Conservation (phyloP, 192 early-diverging fungal species). For the Umbelopsis sp. region DNA sequence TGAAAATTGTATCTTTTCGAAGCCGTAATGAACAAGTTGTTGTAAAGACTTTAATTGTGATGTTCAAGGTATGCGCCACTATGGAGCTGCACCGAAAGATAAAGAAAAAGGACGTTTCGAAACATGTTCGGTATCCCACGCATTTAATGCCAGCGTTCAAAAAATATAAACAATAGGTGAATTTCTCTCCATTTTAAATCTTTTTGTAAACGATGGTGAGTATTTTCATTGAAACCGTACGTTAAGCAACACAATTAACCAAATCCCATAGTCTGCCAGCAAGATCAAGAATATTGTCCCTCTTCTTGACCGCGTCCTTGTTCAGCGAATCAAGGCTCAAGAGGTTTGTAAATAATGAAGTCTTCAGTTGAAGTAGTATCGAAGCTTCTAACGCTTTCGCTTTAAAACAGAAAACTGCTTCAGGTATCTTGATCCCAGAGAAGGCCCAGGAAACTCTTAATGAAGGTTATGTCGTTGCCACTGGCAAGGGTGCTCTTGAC, state of each 20-base stretch:
- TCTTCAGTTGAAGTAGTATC: neutral
- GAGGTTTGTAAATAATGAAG: conserved; percentile 52
- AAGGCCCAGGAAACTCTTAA: conserved; percentile 98
- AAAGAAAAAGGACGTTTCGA: conserved; percentile 11
- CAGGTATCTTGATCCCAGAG: conserved; percentile 97
- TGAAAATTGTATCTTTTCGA: too few relatives aligned
- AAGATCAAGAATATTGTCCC: conserved; percentile 88
- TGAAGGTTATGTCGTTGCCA: conserved; percentile 93
- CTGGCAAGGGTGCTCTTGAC: conserved; percentile 87
- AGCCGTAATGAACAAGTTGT: too few relatives aligned
- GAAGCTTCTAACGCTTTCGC: neutral
- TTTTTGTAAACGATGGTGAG: neutral
- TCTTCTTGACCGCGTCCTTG: conserved; percentile 96
- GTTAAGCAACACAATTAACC: too few relatives aligned
- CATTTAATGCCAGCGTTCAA: neutral
- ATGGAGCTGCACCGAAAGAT: neutral
- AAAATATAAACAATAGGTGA: conserved; percentile 6
- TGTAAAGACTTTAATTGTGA: too few relatives aligned
- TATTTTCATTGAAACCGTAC: too few relatives aligned
- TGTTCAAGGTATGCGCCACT: neutral
- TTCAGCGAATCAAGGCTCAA: conserved; percentile 94
- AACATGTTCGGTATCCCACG: conserved; percentile 5
- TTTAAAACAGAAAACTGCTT: conserved; percentile 80
- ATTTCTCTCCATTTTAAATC: neutral
- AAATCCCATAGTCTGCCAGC: conserved; percentile 7